phyloP scores from a whole-genome alignment of 176 grass and related monocot genomes.

The Carex pumila region DNA sequence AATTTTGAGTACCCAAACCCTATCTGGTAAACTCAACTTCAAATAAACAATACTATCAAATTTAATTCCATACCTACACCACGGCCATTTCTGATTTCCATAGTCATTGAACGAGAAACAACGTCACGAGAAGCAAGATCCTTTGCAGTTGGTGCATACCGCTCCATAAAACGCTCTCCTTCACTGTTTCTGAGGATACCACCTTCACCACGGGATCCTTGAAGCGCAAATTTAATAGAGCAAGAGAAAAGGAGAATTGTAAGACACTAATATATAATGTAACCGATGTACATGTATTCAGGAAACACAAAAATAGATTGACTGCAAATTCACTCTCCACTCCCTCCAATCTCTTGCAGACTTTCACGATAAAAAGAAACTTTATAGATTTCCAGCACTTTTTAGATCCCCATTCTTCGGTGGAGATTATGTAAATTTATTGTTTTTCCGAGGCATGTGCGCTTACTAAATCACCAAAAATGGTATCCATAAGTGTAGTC shows the following conservation, averaged over 20 bases:
- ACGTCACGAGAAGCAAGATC: conserved; percentile 81
- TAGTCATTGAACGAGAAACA: conserved; percentile 78
- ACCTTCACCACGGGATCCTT: conserved; percentile 86
- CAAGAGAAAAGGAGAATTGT: neutral
- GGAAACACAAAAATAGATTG: neutral
- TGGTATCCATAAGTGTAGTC: neutral
- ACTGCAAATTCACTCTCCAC: neutral
- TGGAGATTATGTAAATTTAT: neutral
- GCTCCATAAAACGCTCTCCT: conserved; percentile 85
- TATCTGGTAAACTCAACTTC: conserved; percentile 1
- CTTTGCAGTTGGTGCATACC: conserved; percentile 66
- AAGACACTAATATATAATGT: neutral
- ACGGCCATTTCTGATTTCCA: conserved; percentile 76
- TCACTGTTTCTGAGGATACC: conserved; percentile 84
- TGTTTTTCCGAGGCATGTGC: neutral
- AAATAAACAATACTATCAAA: neutral
- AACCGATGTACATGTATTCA: neutral
- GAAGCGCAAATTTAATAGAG: neutral
- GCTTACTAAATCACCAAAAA: neutral
- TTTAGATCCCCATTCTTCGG: neutral
- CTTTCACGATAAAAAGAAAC: neutral
- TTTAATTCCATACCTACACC: conserved; percentile 39
- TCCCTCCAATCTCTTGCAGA: conserved; percentile 4
- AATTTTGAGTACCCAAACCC: neutral
- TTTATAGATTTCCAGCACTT: neutral